These are phyloP conservation scores for Plasmodium relictum DNA, from an alignment of 169 alveolate species.

Conservation along the genomic window DNA sequence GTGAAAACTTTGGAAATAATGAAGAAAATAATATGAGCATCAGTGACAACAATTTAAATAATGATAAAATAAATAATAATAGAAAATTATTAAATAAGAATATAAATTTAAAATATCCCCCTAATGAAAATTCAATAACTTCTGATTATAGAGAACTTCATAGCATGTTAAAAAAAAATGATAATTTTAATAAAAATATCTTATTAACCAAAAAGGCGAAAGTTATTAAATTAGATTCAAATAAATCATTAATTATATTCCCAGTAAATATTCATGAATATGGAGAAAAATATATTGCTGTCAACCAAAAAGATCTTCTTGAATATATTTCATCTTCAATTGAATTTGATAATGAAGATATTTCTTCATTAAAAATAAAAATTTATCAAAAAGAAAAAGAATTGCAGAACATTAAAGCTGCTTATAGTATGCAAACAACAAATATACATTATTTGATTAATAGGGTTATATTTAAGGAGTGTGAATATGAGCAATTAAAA, in stretches of 20 bases:
- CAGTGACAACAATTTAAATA: constrained; percentile 4
- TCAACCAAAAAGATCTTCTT: constrained; percentile 61
- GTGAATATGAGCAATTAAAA: constrained; percentile 73
- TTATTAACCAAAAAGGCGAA: constrained; percentile 65
- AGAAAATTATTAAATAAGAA: constrained; percentile 10
- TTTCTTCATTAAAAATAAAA: constrained; percentile 41
- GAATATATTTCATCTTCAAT: constrained; percentile 69
- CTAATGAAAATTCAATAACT: constrained; percentile 17
- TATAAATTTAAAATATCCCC: not conserved
- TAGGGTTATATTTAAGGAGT: constrained; percentile 72
- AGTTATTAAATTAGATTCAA: constrained; percentile 62
- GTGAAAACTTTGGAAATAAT: constrained; percentile 3
- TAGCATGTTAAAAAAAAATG: constrained; percentile 38
- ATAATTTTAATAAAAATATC: constrained; percentile 51
- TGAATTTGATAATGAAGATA: constrained; percentile 53
- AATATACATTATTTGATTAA: constrained; percentile 71
- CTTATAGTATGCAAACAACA: constrained; percentile 76
- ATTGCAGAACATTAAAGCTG: constrained; percentile 67
- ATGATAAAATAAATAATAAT: not conserved
- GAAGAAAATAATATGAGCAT: not conserved
- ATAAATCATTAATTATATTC: constrained; percentile 65
- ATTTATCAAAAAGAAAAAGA: constrained; percentile 74
- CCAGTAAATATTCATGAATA: constrained; percentile 73
- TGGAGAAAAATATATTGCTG: constrained; percentile 74
- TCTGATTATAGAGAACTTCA: constrained; percentile 32